Percentiles rank a stretch among this genome's conserved stretches.
Evolutionary conservation across 2,329 filamentous ascomycete genomes (phyloP).

Genomic region (Paecilomyces sp.): DNA sequence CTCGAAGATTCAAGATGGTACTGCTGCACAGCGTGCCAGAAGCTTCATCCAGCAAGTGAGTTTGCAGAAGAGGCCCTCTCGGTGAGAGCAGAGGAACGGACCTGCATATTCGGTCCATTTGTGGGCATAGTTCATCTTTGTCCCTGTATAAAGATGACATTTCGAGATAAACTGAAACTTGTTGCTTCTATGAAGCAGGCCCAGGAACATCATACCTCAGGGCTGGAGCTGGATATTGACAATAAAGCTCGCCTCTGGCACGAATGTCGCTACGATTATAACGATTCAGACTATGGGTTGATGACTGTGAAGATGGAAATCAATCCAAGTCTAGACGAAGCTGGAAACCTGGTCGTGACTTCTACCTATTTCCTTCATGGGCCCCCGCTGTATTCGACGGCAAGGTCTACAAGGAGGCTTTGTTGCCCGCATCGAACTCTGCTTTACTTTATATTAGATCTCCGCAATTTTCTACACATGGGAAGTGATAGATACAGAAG

Average conservation of each 20-base stretch:
- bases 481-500: not conserved
- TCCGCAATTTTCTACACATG: not conserved
- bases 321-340: not conserved
- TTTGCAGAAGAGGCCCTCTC: not conserved
- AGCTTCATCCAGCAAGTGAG: not conserved
- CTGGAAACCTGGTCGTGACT: not conserved
- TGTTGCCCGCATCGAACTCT: not conserved
- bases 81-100: not conserved
- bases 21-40: not conserved
- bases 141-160: not conserved
- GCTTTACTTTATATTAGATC: not conserved
- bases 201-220: not conserved
- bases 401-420: not conserved
- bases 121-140: not conserved
- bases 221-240: not conserved
- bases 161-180: not conserved
- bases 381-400: not conserved
- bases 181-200: not conserved
- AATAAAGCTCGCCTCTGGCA: not conserved
- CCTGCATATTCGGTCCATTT: not conserved
- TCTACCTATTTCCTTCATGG: not conserved
- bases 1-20: not conserved
- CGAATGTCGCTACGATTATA: not conserved
- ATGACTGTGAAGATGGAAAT: not conserved
- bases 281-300: not conserved